A percentile compares a stretch with the other conserved stretches of the same genome.
These are phyloP conservation scores for Lichtheimia hyalospora DNA, from an alignment of 371 early-diverging fungal genomes.

Conservation along the genomic window DNA sequence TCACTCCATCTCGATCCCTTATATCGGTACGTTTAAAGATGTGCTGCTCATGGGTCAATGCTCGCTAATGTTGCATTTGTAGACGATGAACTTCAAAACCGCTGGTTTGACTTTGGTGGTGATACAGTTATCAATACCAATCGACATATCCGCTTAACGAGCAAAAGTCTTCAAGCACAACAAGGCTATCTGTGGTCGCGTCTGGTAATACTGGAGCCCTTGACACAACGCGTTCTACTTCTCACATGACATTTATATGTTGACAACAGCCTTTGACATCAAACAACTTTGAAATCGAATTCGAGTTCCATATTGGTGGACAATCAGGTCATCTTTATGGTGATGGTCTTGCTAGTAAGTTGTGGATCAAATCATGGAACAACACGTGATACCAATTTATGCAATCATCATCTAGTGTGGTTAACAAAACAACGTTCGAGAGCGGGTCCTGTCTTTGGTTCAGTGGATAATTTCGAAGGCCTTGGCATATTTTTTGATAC, in stretches of 20 bases:
- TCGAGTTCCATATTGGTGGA: slow-evolving; percentile 89
- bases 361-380: slow-evolving; percentile 16
- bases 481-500: slow-evolving; percentile 96
- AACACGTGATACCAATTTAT: background rate
- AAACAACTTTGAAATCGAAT: slow-evolving; percentile 84
- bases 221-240: too few species aligned
- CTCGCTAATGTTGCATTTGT: slow-evolving; percentile 2
- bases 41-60: background rate
- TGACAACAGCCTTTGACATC: slow-evolving; percentile 60
- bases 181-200: slow-evolving; percentile 88
- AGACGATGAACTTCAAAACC: slow-evolving; percentile 70
- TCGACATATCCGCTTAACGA: slow-evolving; percentile 81
- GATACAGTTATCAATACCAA: slow-evolving; percentile 72
- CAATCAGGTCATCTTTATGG: slow-evolving; percentile 70
- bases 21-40: slow-evolving; percentile 56
- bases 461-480: slow-evolving; percentile 84
- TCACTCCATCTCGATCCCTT: slow-evolving; percentile 69
- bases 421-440: slow-evolving; percentile 45
- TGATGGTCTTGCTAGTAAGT: slow-evolving; percentile 96
- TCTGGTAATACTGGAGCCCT: slow-evolving; percentile 35
- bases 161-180: slow-evolving; percentile 70
- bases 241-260: background rate
- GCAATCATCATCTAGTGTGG: slow-evolving; percentile 30
- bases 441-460: slow-evolving; percentile 90
- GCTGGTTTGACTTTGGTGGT: slow-evolving; percentile 76